Conservation (phyloP, 257 asterid genomes). For the Solanum dulcamara region DNA sequence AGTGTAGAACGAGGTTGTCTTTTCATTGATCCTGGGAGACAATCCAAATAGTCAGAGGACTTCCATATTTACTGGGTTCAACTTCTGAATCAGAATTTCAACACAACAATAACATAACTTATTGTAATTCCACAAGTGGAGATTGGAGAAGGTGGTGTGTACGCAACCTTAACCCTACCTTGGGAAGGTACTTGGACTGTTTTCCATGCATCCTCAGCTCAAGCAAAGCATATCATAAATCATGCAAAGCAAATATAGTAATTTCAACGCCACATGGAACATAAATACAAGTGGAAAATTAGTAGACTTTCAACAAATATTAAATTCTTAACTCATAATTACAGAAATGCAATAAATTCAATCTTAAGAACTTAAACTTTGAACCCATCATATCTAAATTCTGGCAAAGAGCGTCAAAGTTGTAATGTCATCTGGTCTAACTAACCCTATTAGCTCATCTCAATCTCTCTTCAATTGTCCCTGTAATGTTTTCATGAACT, state of each 20-base stretch:
- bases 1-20: too few relatives aligned
- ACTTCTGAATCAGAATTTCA: too few relatives aligned
- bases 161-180: neutral
- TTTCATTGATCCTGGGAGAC: too few relatives aligned
- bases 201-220: accelerated
- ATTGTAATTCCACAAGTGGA: too few relatives aligned
- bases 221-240: accelerated
- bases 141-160: neutral
- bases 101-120: too few relatives aligned
- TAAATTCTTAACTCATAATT: neutral
- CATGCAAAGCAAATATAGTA: accelerated
- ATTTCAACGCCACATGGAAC: neutral
- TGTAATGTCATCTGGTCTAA: neutral
- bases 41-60: too few relatives aligned
- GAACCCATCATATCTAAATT: neutral
- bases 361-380: neutral
- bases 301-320: neutral
- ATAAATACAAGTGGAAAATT: neutral
- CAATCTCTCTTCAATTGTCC: neutral
- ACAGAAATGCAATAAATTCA: neutral
- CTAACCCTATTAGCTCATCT: neutral
- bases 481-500: neutral
- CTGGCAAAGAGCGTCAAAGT: neutral
- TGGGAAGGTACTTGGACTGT: too few relatives aligned
- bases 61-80: too few relatives aligned